Conservation (phyloP, 1,284 basidiomycete genomes). For the Ustilago cynodontis region DNA sequence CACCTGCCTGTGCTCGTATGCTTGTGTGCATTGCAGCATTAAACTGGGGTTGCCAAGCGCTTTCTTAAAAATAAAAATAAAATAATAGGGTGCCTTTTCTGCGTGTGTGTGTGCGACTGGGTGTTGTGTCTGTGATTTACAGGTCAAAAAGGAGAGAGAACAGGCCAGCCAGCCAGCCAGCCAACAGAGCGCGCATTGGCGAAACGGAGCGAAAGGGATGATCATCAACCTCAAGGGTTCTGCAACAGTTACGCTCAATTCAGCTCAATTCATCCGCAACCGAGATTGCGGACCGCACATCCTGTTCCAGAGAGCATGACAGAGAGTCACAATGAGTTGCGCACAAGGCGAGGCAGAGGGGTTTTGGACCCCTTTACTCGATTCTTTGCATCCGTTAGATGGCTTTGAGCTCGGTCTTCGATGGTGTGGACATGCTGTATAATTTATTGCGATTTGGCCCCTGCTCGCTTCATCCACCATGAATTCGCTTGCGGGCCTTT, state of each 20-base stretch:
- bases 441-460: too few species aligned
- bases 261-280: not conserved
- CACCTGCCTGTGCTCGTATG: not conserved
- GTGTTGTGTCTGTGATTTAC: not conserved
- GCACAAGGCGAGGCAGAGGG: too few species aligned
- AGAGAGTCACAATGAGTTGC: too few species aligned
- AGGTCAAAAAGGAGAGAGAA: not conserved
- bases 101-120: not conserved
- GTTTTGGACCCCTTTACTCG: not conserved
- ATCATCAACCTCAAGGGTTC: too few species aligned
- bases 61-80: not conserved
- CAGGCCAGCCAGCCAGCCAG: too few species aligned
- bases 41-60: slow-evolving; percentile 4
- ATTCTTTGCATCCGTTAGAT: not conserved
- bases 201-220: too few species aligned
- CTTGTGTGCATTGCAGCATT: not conserved
- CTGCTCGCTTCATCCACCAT: too few species aligned
- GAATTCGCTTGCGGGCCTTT: too few species aligned
- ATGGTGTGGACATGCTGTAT: too few species aligned
- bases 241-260: too few species aligned
- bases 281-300: not conserved
- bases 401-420: not conserved
- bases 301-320: too few species aligned
- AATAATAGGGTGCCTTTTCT: not conserved
- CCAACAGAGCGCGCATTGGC: too few species aligned